Conservation (phyloP, 768 basidiomycete species). For the Gloeopeniophorella convolvens region DNA sequence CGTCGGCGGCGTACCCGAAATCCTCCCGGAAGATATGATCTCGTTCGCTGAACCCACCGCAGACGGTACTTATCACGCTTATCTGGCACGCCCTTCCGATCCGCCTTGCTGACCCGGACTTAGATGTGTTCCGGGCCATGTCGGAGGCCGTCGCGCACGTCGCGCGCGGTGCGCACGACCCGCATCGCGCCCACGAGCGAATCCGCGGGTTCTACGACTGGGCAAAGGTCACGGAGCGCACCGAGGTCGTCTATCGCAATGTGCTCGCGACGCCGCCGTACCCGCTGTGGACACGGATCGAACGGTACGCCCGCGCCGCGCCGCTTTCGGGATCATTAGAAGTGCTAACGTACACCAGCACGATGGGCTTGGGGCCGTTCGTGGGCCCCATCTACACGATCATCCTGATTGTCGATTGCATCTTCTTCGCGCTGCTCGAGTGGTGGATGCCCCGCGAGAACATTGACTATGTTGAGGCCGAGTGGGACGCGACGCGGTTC, state of each 20-base stretch:
- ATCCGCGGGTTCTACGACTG: constrained; percentile 85
- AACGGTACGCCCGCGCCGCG: constrained; percentile 41
- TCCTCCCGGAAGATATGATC: constrained; percentile 91
- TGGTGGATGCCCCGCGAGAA: constrained; percentile 75
- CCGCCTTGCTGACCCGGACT: neutral
- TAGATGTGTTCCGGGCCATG: constrained; percentile 83
- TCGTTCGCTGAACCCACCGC: constrained; percentile 92
- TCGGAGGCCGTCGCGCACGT: constrained; percentile 74
- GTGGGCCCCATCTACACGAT: constrained; percentile 84
- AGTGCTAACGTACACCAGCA: constrained; percentile 36
- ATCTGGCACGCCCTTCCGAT: neutral
- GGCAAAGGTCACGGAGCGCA: constrained; percentile 70
- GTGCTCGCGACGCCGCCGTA: constrained; percentile 56
- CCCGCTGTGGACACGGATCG: constrained; percentile 73
- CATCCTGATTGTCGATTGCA: constrained; percentile 82
- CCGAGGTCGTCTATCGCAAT: constrained; percentile 73
- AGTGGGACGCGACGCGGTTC: constrained; percentile 47
- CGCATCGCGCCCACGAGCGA: constrained; percentile 65
- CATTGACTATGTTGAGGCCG: constrained; percentile 64
- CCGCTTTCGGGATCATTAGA: neutral
- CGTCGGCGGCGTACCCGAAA: constrained; percentile 94
- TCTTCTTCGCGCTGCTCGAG: constrained; percentile 82
- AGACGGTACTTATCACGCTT: constrained; percentile 54
- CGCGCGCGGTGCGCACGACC: constrained; percentile 61
- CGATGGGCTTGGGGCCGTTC: constrained; percentile 69